Evolutionary conservation across 2,329 filamentous ascomycete species (phyloP).

Genomic region (Fusarium sororula): DNA sequence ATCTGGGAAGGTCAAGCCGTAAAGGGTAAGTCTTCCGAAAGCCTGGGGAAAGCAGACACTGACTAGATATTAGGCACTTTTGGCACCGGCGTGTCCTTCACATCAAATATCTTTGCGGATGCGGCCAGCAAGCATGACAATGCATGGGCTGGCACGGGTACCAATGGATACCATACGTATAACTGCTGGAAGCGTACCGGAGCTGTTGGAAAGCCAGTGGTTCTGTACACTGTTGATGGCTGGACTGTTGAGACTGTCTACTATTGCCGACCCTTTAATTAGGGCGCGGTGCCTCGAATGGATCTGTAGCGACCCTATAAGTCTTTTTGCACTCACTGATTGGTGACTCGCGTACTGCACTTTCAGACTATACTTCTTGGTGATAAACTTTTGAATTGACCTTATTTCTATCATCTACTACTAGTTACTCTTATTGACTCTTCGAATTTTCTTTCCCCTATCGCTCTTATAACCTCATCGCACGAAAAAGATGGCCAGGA

Average conservation of each 20-base stretch:
- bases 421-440: accelerated
- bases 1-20: not conserved
- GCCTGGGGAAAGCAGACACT: accelerated
- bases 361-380: accelerated
- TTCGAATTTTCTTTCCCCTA: accelerated
- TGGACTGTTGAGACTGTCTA: not conserved
- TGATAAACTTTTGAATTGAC: accelerated
- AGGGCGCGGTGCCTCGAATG: not conserved
- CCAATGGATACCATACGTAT: not conserved
- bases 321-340: accelerated
- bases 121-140: not conserved
- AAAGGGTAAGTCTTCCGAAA: not conserved
- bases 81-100: not conserved
- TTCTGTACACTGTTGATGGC: not conserved
- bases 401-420: not conserved
- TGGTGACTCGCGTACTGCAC: accelerated
- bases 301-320: accelerated
- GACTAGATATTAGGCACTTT: not conserved
- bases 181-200: not conserved
- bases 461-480: accelerated
- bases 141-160: not conserved
- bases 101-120: not conserved
- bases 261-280: not conserved
- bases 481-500: not conserved
- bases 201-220: not conserved